Evolutionary conservation across 768 basidiomycete genomes (phyloP).

Genomic region (Guyanaporus albipodus): DNA sequence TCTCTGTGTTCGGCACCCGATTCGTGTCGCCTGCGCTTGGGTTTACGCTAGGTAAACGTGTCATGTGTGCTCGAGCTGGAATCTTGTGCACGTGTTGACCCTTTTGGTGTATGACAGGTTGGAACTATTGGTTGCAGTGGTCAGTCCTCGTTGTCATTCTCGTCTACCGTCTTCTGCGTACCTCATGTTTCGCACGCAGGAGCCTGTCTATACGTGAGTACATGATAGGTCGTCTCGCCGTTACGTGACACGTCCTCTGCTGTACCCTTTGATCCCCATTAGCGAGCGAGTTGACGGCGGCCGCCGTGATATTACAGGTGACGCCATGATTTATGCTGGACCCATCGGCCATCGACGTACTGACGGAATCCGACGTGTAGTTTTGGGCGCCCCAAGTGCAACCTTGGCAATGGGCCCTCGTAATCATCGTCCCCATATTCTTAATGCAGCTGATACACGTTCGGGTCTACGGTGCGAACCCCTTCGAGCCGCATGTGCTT

Average conservation of each 20-base stretch:
- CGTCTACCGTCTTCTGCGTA: background rate
- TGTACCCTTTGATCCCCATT: conserved; percentile 3
- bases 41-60: conserved; percentile 49
- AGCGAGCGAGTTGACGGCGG: conserved; percentile 59
- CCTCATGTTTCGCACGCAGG: conserved; percentile 24
- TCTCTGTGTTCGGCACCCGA: conserved; percentile 53
- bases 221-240: background rate
- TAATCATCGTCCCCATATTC: conserved; percentile 53
- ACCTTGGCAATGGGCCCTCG: conserved; percentile 54
- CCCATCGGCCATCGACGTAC: background rate
- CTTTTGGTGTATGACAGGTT: conserved; percentile 31
- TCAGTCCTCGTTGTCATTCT: conserved; percentile 17
- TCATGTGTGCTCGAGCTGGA: background rate
- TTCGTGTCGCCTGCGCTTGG: conserved; percentile 60
- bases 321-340: background rate
- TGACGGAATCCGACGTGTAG: conserved; percentile 5
- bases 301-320: conserved; percentile 49
- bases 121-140: conserved; percentile 58
- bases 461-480: conserved; percentile 48
- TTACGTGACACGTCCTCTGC: conserved; percentile 4
- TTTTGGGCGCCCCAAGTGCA: conserved; percentile 47
- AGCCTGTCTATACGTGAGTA: conserved; percentile 37
- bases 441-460: conserved; percentile 52
- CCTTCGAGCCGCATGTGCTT: background rate
- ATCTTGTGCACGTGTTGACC: background rate